Conservation (phyloP, 140 eudicot genomes). For the Oenanthe javanica region DNA sequence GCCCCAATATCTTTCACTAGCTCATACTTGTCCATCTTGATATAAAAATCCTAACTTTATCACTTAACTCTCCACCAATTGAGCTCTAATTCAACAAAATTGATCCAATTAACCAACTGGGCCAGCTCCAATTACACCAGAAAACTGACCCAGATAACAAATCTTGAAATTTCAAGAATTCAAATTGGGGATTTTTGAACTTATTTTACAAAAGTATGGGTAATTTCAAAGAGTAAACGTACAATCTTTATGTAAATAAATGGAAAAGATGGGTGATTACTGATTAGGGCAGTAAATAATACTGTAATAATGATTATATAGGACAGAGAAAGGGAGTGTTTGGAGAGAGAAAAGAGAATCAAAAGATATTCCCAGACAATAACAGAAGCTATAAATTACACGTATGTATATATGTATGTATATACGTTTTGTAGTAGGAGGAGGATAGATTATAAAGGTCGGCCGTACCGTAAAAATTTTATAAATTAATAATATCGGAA, state of each 20-base stretch:
- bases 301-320: not conserved
- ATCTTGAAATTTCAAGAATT: not conserved
- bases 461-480: too few species aligned
- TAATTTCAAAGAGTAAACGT: not conserved
- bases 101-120: not conserved
- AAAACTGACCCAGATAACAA: not conserved
- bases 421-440: too few species aligned
- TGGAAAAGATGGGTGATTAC: not conserved
- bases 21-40: slow-evolving; percentile 77
- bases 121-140: not conserved
- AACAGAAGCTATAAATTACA: not conserved
- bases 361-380: not conserved
- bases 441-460: too few species aligned
- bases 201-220: not conserved
- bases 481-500: too few species aligned
- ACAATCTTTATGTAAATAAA: not conserved
- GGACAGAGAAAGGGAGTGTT: not conserved
- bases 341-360: not conserved
- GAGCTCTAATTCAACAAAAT: not conserved
- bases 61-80: not conserved
- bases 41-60: not conserved
- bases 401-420: too few species aligned
- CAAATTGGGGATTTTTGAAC: not conserved
- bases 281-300: not conserved
- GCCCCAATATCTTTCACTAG: slow-evolving; percentile 95